These are phyloP conservation scores for Paraphoma chrysanthemicola DNA, from an alignment of 2,329 filamentous ascomycete genomes.

Conservation along the genomic window DNA sequence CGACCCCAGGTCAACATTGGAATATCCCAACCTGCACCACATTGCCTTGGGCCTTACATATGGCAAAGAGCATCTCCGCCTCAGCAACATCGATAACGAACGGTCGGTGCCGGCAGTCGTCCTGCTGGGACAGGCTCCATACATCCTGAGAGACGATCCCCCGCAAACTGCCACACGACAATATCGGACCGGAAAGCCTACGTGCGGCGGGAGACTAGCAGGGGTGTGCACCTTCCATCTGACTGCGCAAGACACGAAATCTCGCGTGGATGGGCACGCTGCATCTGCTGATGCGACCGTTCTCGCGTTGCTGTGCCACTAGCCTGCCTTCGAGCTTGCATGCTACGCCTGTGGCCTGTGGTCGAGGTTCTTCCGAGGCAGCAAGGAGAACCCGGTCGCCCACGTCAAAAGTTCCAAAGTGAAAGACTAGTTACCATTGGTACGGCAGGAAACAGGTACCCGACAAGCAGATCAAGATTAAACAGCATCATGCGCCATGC, in stretches of 20 bases:
- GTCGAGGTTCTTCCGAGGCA: not conserved
- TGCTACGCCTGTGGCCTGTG: slow-evolving; percentile 3
- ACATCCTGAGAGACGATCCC: slow-evolving; percentile 31
- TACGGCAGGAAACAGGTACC: not conserved
- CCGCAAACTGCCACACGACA: slow-evolving; percentile 27
- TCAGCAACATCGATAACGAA: not conserved
- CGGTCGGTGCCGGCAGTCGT: not conserved
- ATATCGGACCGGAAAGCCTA: slow-evolving; percentile 23
- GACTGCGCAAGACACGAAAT: slow-evolving; percentile 5
- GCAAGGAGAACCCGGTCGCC: slow-evolving; percentile 10
- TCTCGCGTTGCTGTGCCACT: slow-evolving; percentile 7
- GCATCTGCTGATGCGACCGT: slow-evolving; percentile 12
- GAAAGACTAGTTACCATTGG: not conserved
- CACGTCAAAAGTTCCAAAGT: not conserved
- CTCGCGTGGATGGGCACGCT: slow-evolving; percentile 5
- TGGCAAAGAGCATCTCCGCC: not conserved
- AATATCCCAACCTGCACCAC: not conserved
- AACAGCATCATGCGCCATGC: not conserved
- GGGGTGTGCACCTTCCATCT: slow-evolving; percentile 13
- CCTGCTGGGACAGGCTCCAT: not conserved
- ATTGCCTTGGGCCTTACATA: not conserved
- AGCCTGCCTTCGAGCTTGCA: not conserved
- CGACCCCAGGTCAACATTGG: not conserved
- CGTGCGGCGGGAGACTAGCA: slow-evolving; percentile 21
- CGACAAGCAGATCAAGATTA: not conserved